Percentiles rank a stretch among this genome's conserved stretches.
phyloP scores from a whole-genome alignment of 345 rosid species.

The Syzygium aromaticum region DNA sequence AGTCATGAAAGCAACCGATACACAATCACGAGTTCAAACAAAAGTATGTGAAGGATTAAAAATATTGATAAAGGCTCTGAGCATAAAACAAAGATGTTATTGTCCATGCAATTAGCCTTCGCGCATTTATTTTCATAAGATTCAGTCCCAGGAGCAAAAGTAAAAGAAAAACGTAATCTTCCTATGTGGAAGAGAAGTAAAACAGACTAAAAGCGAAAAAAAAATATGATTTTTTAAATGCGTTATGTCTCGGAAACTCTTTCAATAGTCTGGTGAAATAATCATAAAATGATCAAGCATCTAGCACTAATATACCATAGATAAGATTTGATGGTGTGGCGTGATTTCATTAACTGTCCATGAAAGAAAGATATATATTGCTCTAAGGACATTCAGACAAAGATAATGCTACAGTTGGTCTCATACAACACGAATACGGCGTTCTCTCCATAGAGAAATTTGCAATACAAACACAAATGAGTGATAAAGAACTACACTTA shows the following conservation, averaged over 20 bases:
- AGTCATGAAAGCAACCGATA: neutral
- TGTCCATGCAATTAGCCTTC: neutral
- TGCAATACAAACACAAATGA: neutral
- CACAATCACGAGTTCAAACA: neutral
- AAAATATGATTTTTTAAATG: neutral
- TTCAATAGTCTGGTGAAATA: neutral
- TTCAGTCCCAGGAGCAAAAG: neutral
- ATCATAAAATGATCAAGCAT: neutral
- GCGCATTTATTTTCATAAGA: neutral
- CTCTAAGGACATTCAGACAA: neutral
- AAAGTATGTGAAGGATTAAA: neutral
- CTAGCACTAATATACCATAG: accelerated
- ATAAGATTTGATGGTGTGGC: neutral
- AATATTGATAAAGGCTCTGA: neutral
- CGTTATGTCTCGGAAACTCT: neutral
- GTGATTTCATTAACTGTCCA: neutral
- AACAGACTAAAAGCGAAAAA: neutral
- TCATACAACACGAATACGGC: neutral
- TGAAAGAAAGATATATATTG: neutral
- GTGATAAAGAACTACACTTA: neutral
- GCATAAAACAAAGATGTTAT: neutral
- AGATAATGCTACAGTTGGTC: neutral
- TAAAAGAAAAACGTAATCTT: neutral
- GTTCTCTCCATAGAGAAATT: neutral
- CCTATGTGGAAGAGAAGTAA: neutral